phyloP scores from a whole-genome alignment of 306 rosid genomes.

The Fagus crenata region DNA sequence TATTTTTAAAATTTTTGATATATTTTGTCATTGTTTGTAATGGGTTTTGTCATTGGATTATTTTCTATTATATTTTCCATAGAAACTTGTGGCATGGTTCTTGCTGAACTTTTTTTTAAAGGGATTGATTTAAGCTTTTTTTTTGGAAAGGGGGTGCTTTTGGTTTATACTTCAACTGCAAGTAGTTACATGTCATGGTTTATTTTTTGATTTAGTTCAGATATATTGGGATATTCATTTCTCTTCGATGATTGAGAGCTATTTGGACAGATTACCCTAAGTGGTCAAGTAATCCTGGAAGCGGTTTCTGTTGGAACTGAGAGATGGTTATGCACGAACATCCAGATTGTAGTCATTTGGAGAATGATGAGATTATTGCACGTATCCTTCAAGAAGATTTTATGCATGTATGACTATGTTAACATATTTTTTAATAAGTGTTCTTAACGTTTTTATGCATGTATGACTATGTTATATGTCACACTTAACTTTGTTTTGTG shows the following conservation, averaged over 20 bases:
- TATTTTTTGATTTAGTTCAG: conserved; percentile 22
- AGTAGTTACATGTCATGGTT: neutral
- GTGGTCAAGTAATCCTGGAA: conserved; percentile 29
- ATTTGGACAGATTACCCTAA: conserved; percentile 34
- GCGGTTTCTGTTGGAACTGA: conserved; percentile 14
- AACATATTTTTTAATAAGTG: neutral
- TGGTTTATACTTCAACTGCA: no score
- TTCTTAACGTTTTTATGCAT: conserved; percentile 14
- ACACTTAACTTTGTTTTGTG: conserved; percentile 6
- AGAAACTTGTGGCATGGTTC: no score
- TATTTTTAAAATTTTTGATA: neutral
- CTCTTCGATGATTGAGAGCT: conserved; percentile 16
- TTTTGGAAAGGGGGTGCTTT: no score
- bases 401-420: conserved; percentile 30
- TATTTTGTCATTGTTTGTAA: neutral
- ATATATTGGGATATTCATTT: neutral
- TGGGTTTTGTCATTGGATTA: neutral
- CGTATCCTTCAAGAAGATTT: conserved; percentile 76
- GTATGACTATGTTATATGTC: conserved; percentile 6
- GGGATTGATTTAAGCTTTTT: no score
- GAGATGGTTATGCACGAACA: conserved; percentile 59
- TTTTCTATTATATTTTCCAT: neutral
- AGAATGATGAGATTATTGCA: conserved; percentile 83
- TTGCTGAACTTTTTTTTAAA: no score
- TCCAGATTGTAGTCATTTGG: conserved; percentile 51